These are phyloP conservation scores for Cordyceps farinosa DNA, from an alignment of 2,329 filamentous ascomycete species.

Conservation along the genomic window DNA sequence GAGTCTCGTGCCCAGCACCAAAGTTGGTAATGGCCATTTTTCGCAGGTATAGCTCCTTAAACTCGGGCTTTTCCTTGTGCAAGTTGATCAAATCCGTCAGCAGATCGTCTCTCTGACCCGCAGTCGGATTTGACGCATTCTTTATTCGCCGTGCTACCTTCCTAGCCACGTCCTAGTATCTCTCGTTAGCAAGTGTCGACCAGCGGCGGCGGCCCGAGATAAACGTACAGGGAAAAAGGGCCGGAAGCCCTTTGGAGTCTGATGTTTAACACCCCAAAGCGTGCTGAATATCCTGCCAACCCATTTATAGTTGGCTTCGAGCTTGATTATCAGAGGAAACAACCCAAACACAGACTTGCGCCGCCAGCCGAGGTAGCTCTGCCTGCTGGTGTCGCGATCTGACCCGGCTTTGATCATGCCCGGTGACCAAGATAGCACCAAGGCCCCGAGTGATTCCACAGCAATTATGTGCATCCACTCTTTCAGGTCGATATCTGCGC, in stretches of 20 bases:
- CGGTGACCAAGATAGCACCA: conserved; percentile 51
- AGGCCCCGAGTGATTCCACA: conserved; percentile 49
- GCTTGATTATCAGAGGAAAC: conserved; percentile 41
- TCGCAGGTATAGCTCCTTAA: conserved; percentile 45
- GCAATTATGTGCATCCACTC: conserved; percentile 56
- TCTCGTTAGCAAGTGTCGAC: neutral
- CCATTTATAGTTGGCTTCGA: conserved; percentile 36
- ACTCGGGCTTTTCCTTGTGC: conserved; percentile 42
- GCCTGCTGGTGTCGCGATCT: conserved; percentile 45
- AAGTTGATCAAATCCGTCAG: conserved; percentile 45
- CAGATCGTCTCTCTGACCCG: conserved; percentile 38
- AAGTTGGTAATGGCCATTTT: conserved; percentile 54
- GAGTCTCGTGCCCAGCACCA: conserved; percentile 53
- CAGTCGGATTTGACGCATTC: conserved; percentile 28
- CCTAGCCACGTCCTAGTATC: conserved; percentile 31
- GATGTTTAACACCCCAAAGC: conserved; percentile 44
- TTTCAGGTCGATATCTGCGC: conserved; percentile 43
- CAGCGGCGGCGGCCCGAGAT: neutral
- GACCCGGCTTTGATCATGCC: conserved; percentile 41
- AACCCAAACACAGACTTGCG: conserved; percentile 51
- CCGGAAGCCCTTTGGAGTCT: conserved; percentile 40
- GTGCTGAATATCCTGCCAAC: conserved; percentile 39
- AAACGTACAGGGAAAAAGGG: conserved; percentile 48
- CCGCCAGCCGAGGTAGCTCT: conserved; percentile 49
- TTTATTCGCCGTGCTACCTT: conserved; percentile 35